Conservation (phyloP, 768 basidiomycete species). For the Boletus coccyginus region DNA sequence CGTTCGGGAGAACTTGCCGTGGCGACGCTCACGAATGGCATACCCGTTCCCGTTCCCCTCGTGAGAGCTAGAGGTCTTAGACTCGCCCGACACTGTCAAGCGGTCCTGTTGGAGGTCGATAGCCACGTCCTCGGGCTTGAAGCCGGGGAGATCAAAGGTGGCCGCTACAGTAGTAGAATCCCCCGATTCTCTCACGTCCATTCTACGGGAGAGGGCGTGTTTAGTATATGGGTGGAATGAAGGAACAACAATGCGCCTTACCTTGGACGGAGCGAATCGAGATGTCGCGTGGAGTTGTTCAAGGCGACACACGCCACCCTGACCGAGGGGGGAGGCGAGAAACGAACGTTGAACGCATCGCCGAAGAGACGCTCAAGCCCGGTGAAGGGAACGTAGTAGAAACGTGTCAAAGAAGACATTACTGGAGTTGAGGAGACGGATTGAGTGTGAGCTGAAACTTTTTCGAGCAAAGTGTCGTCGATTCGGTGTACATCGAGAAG, state of each 20-base stretch:
- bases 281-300: background rate
- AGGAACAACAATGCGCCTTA: background rate
- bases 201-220: conserved; percentile 15
- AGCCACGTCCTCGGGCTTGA: conserved; percentile 46
- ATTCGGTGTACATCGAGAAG: background rate
- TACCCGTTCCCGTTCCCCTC: conserved; percentile 43
- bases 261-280: conserved; percentile 19
- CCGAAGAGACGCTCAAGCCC: background rate
- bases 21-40: conserved; percentile 42
- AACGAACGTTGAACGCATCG: conserved; percentile 6
- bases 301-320: background rate
- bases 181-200: conserved; percentile 46
- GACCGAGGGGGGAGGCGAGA: conserved; percentile 13
- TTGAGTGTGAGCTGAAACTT: background rate
- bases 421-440: background rate
- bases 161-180: conserved; percentile 43
- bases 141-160: conserved; percentile 30
- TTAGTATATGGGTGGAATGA: background rate
- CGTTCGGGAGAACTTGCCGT: conserved; percentile 39
- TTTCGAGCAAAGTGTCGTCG: background rate
- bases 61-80: conserved; percentile 28
- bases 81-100: conserved; percentile 47
- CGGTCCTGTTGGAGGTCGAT: conserved; percentile 46
- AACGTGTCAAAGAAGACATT: background rate
- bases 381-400: conserved; percentile 1